phyloP scores from a whole-genome alignment of 2,329 filamentous ascomycete genomes.

The Colletotrichum sp. region DNA sequence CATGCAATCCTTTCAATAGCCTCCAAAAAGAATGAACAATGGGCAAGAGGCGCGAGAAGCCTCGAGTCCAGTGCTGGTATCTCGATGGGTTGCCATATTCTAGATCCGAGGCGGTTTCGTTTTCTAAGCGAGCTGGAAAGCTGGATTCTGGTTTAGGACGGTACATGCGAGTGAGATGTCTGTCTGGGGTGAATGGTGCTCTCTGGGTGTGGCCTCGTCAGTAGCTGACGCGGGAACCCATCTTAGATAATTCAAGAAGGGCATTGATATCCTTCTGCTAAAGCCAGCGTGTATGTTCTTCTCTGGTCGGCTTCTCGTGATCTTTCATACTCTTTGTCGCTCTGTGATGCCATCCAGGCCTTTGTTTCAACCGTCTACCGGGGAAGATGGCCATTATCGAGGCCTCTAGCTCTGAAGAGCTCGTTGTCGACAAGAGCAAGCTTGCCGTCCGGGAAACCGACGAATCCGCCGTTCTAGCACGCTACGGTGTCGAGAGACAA shows the following conservation, averaged over 20 bases:
- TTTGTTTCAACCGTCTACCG: background rate
- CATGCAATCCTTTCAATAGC: background rate
- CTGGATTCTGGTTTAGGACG: background rate
- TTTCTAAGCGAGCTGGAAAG: background rate
- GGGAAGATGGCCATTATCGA: background rate
- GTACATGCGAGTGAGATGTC: background rate
- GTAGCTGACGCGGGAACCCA: background rate
- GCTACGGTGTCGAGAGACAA: slow-evolving; percentile 8
- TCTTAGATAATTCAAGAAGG: too few relatives aligned
- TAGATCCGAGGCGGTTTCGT: background rate
- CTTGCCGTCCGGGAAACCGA: background rate
- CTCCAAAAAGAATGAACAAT: background rate
- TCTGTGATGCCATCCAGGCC: background rate
- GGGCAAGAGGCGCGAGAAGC: background rate
- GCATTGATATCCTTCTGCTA: background rate
- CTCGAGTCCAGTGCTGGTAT: background rate
- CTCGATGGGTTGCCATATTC: background rate
- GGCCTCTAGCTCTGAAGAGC: background rate
- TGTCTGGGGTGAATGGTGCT: background rate
- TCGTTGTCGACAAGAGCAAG: background rate
- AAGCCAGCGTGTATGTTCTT: background rate
- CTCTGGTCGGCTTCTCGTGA: background rate
- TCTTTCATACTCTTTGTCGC: background rate
- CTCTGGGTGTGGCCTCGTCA: background rate
- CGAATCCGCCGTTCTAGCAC: background rate